Evolutionary conservation across 805 yeast species (phyloP), one percentile per base, ranked within the genome.

Genomic region (Henningerozyma blattae): DNA sequence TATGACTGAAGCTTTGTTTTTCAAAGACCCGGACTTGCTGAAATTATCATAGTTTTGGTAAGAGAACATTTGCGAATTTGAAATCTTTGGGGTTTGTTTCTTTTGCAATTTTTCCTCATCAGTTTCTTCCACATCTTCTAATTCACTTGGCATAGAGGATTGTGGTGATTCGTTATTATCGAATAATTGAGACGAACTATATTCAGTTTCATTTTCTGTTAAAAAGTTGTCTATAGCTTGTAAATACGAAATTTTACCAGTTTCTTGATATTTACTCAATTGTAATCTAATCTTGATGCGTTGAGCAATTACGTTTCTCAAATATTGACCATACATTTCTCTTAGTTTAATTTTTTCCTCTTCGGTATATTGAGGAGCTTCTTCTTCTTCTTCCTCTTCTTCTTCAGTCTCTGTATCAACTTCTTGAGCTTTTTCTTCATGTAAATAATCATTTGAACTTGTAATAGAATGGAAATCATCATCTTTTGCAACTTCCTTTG

Each of bases 241-340:
- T 35, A 43, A 5, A 20, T 25, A 15, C 20, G 5, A 6, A 6
- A 12, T 8, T 20, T 20, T 20, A 20, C 27, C 31, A 3, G 46
- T 29, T 15, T 42, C 33, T 32, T 52, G 48, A 29, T 36, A 43
- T 32, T 48, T 41, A 7, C 43, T 47, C 18, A 51, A 37, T 39
- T 53, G 56, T 28, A 54, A 30, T 33, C 54, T 45, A 37, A 48
- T 32, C 35, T 34, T 38, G 6, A 54, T 50, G 26, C 58, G 47
- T 30, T 47, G 45, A 6, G 49, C 37, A 24, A 54, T 45, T 5
- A 52, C 40, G 6, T 45, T 36, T 18, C 44, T 46, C 29, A 52
- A 47, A 34, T 51, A 53, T 12, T 35, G 37, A 28, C 43, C 47
- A 39, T 52, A 41, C 13, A 37, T 27, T 7, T 33, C 28, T n/a